phyloP scores from a whole-genome alignment of 305 asterid species.

The Nicotiana rustica region DNA sequence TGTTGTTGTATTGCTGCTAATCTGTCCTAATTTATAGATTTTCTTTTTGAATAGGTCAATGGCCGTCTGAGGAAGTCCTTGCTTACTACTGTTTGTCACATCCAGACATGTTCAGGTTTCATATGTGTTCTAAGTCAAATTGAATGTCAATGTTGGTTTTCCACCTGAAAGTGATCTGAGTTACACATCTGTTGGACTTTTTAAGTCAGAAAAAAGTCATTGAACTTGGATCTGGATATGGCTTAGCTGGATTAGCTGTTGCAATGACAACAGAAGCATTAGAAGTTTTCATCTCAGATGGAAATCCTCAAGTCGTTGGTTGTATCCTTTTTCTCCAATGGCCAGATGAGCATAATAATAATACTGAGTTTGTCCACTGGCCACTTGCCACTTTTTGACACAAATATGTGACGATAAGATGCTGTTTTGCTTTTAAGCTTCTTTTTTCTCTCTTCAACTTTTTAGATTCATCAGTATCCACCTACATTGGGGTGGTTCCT shows the following conservation, averaged over 20 bases:
- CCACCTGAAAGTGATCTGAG: conserved; percentile 10
- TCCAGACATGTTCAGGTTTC: conserved; percentile 49
- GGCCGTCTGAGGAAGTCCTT: conserved; percentile 95
- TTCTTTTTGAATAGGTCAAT: conserved; percentile 71
- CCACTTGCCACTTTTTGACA: not conserved
- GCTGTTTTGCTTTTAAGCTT: not conserved
- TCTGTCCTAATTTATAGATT: conserved; percentile 35
- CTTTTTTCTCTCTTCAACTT: not conserved
- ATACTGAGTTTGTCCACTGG: not conserved
- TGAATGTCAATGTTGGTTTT: not conserved
- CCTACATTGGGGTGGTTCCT: not conserved
- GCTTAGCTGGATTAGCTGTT: conserved; percentile 87
- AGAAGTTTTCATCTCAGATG: conserved; percentile 89
- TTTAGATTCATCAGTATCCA: not conserved
- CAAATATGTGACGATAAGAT: not conserved
- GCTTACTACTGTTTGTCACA: conserved; percentile 77
- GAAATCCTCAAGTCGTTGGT: conserved; percentile 89
- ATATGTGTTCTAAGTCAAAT: not conserved
- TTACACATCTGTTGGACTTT: conserved; percentile 36
- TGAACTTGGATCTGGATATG: conserved; percentile 94
- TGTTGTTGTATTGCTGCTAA: conserved; percentile 19
- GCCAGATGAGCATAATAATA: not conserved
- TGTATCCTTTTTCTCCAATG: conserved; percentile 70
- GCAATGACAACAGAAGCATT: conserved; percentile 72
- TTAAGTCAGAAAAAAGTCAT: conserved; percentile 77